These are phyloP conservation scores for Rhododendron simsii DNA, from an alignment of 148 eudicot species.

Conservation along the genomic window DNA sequence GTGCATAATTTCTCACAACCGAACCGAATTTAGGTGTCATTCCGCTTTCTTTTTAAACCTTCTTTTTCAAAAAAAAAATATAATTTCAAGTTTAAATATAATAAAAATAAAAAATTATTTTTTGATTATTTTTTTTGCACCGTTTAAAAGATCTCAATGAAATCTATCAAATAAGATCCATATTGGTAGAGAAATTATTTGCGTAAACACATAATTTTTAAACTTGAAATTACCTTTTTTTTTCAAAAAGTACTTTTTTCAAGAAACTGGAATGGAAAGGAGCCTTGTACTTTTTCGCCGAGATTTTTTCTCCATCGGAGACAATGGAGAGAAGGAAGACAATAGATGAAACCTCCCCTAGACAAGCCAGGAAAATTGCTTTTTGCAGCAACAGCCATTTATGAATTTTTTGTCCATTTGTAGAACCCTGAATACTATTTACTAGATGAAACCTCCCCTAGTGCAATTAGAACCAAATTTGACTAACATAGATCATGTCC, in stretches of 20 bases:
- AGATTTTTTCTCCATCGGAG: not conserved
- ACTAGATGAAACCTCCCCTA: not conserved
- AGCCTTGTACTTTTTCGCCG: not conserved
- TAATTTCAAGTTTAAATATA: no score
- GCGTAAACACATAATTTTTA: no score
- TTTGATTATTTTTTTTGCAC: no score
- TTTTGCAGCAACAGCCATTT: not conserved
- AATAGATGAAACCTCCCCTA: not conserved
- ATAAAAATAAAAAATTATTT: no score
- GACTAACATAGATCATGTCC: not conserved
- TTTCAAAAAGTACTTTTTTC: no score
- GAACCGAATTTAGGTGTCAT: not conserved
- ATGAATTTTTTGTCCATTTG: not conserved
- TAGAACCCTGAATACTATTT: not conserved
- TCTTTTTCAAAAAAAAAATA: no score
- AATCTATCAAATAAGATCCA: no score
- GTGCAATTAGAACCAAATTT: not conserved
- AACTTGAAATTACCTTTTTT: no score
- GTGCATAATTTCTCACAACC: not conserved
- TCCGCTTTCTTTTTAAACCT: no score
- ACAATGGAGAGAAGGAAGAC: not conserved
- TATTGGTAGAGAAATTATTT: no score
- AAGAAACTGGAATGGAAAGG: no score
- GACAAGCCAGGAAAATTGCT: not conserved
- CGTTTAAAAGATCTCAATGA: no score